Percentiles rank a stretch among this genome's conserved stretches.
Evolutionary conservation across 805 yeast genomes (phyloP).

Genomic region (Clavispora fructus): DNA sequence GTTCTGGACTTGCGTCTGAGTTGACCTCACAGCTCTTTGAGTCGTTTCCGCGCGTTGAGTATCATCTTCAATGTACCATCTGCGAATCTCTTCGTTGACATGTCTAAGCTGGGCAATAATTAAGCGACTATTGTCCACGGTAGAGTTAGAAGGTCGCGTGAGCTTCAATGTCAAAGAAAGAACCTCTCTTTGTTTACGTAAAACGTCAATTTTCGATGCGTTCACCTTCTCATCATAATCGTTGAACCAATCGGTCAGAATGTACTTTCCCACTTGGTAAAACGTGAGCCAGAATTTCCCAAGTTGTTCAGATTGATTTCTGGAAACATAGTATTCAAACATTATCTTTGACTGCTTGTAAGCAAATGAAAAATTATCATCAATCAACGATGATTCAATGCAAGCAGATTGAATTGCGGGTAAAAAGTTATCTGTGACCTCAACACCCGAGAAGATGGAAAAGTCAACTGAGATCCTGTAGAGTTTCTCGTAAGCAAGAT

Average conservation of each 20-base stretch:
- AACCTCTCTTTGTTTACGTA: conserved; percentile 50
- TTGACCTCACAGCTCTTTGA: conserved; percentile 8
- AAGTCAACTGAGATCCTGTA: conserved; percentile 38
- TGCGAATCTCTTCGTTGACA: conserved; percentile 34
- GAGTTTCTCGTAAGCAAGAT: conserved; percentile 39
- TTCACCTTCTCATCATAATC: conserved; percentile 13
- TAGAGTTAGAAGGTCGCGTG: conserved; percentile 30
- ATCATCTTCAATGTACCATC: conserved; percentile 12
- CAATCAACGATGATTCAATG: conserved; percentile 62
- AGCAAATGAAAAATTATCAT: conserved; percentile 59
- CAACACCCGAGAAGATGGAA: conserved; percentile 31
- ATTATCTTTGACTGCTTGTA: conserved; percentile 36
- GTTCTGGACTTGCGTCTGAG: conserved; percentile 16
- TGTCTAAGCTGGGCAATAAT: conserved; percentile 62
- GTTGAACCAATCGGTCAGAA: conserved; percentile 19
- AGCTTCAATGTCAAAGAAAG: conserved; percentile 47
- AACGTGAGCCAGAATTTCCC: conserved; percentile 61
- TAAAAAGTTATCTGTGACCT: conserved; percentile 18
- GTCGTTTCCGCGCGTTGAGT: conserved; percentile 9
- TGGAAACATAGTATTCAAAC: conserved; percentile 21
- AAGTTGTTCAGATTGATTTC: conserved; percentile 11
- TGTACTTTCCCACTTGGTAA: conserved; percentile 64
- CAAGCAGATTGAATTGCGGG: conserved; percentile 42
- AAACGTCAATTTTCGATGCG: conserved; percentile 13
- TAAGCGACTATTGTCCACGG: conserved; percentile 48